A percentile compares a stretch with the other conserved stretches of the same genome.
Conservation (phyloP, 352 stramenopile species). For the Pythium aquatile region DNA sequence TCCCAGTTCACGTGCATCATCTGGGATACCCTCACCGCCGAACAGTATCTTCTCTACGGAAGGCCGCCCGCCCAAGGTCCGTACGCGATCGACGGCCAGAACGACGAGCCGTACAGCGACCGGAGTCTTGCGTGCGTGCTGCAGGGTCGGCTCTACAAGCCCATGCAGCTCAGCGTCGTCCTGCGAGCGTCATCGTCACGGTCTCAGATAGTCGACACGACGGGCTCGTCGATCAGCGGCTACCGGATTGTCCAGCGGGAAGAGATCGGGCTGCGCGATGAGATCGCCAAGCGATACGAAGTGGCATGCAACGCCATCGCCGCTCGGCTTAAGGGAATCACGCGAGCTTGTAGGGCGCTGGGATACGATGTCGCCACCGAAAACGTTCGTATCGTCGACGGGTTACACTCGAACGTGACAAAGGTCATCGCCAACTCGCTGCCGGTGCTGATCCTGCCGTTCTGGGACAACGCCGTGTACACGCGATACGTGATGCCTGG, state of each 20-base stretch:
- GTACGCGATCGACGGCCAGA: constrained; percentile 19
- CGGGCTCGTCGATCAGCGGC: not conserved
- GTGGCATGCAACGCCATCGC: not conserved
- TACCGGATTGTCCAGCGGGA: constrained; percentile 15
- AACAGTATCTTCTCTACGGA: constrained; percentile 20
- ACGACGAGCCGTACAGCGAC: constrained; percentile 48
- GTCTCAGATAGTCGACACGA: not conserved
- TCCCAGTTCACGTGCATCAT: constrained; percentile 24
- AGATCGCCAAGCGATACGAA: not conserved
- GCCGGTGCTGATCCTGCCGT: constrained; percentile 40
- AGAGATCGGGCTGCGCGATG: not conserved
- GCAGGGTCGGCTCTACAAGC: constrained; percentile 32
- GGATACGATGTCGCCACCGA: constrained; percentile 16
- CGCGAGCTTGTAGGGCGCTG: constrained; percentile 3
- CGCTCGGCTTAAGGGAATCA: constrained; percentile 4
- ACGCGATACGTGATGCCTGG: constrained; percentile 34
- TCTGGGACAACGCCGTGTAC: constrained; percentile 37
- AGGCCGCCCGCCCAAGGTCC: constrained; percentile 3
- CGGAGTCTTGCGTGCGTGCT: constrained; percentile 39
- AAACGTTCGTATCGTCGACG: constrained; percentile 25
- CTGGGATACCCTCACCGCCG: constrained; percentile 27
- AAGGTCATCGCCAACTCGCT: constrained; percentile 29
- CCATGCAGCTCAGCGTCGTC: constrained; percentile 34
- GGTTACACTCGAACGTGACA: constrained; percentile 20
- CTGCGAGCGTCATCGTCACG: constrained; percentile 8